A percentile compares a stretch with the other conserved stretches of the same genome.
Evolutionary conservation across 2,329 filamentous ascomycete genomes (phyloP).

Genomic region (Neoscytalidium dimidiatum): DNA sequence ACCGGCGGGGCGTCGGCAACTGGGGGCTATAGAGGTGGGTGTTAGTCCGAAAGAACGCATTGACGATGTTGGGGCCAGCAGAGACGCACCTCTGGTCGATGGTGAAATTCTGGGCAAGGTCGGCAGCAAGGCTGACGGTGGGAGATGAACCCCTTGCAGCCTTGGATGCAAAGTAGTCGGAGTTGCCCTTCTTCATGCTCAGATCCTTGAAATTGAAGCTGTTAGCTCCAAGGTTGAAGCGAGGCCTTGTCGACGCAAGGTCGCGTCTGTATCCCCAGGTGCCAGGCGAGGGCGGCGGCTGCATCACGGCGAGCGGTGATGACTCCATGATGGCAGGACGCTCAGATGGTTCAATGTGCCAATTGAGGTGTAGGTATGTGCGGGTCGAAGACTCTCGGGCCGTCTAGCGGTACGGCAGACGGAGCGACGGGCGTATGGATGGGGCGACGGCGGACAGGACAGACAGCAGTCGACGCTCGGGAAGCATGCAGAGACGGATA

Average conservation of each 20-base stretch:
- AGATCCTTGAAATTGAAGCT: slow-evolving; percentile 76
- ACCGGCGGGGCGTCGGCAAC: slow-evolving; percentile 78
- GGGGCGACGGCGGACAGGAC: slow-evolving; percentile 1
- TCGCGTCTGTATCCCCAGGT: slow-evolving; percentile 64
- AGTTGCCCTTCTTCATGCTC: slow-evolving; percentile 67
- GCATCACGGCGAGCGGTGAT: slow-evolving; percentile 91
- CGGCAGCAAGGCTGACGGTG: slow-evolving; percentile 84
- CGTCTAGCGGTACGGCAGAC: slow-evolving; percentile 2
- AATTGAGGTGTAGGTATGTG: slow-evolving; percentile 14
- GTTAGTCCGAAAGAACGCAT: slow-evolving; percentile 38
- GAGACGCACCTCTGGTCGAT: slow-evolving; percentile 82
- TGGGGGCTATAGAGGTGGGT: slow-evolving; percentile 66
- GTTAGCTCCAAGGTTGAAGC: slow-evolving; percentile 61
- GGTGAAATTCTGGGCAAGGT: slow-evolving; percentile 95
- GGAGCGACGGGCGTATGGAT: slow-evolving; percentile 2
- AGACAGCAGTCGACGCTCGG: slow-evolving; percentile 1
- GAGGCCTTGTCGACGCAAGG: slow-evolving; percentile 53
- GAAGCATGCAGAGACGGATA: slow-evolving; percentile 7
- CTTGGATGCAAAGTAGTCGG: slow-evolving; percentile 83
- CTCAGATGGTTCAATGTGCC: background rate
- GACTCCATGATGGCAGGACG: slow-evolving; percentile 52
- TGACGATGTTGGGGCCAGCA: slow-evolving; percentile 26
- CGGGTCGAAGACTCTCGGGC: slow-evolving; percentile 6
- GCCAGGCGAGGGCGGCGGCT: slow-evolving; percentile 67
- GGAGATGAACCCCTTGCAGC: slow-evolving; percentile 83